These are phyloP conservation scores for Fraxinus platypoda DNA, from an alignment of 305 asterid genomes.

Conservation along the genomic window DNA sequence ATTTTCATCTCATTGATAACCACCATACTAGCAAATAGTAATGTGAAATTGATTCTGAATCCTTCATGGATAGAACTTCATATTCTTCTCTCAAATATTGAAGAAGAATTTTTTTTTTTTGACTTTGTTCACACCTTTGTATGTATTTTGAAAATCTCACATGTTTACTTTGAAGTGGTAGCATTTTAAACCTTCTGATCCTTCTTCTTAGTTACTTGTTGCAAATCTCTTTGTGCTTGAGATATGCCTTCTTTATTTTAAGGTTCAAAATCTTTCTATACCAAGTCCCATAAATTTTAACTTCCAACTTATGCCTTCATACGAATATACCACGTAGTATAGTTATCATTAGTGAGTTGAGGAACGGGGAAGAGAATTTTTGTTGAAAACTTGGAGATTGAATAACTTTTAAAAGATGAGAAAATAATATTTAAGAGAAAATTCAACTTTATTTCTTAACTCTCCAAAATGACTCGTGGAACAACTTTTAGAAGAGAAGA, in stretches of 20 bases:
- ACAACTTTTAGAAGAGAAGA: no score
- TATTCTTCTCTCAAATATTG: neutral
- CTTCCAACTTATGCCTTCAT: neutral
- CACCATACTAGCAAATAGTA: neutral
- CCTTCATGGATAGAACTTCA: neutral
- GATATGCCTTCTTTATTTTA: neutral
- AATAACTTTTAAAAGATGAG: no score
- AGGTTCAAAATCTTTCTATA: constrained; percentile 1
- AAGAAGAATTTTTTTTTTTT: neutral
- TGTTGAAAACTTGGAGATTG: no score
- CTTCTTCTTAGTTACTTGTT: neutral
- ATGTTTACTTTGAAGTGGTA: neutral
- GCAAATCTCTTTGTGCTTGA: neutral
- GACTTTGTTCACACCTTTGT: neutral
- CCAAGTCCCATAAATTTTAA: neutral
- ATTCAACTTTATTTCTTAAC: no score
- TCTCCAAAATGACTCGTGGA: no score
- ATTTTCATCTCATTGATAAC: neutral
- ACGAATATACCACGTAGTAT: neutral
- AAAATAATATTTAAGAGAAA: no score
- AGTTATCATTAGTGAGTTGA: no score
- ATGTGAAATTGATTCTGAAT: no score
- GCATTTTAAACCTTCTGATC: neutral
- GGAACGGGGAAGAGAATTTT: no score
- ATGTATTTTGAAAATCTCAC: neutral